Percentiles rank a stretch among this genome's conserved stretches.
Conservation (phyloP, 2,329 filamentous ascomycete genomes). For the Aspergillus sp. region DNA sequence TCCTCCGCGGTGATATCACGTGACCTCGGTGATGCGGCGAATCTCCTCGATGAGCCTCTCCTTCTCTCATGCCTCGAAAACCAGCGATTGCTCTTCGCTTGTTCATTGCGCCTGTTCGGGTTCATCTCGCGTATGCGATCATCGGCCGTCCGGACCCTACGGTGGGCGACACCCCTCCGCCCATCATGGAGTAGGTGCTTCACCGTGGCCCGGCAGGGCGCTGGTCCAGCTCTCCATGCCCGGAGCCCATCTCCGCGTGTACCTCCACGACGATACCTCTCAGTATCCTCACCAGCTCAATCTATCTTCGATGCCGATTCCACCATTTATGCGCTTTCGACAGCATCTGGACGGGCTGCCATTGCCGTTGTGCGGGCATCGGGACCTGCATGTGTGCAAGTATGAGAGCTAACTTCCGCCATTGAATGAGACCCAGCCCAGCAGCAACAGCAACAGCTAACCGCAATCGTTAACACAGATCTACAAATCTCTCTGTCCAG, state of each 20-base stretch:
- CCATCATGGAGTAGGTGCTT: conserved; percentile 24
- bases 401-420: neutral
- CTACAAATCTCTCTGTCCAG: conserved; percentile 64
- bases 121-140: conserved; percentile 35
- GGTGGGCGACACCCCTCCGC: conserved; percentile 29
- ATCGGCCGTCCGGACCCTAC: conserved; percentile 21
- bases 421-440: too few species aligned
- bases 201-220: conserved; percentile 11
- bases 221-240: conserved; percentile 16
- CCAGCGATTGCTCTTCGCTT: neutral
- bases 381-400: conserved; percentile 69
- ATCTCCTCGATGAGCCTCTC: neutral
- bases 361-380: conserved; percentile 90
- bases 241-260: conserved; percentile 5
- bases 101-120: neutral
- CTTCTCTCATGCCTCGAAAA: neutral
- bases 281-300: conserved; percentile 13
- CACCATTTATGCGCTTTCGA: conserved; percentile 92
- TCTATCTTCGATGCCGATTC: conserved; percentile 34
- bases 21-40: neutral
- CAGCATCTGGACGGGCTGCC: conserved; percentile 78
- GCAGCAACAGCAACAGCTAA: neutral
- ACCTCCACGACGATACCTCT: conserved; percentile 26
- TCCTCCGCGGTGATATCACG: neutral
- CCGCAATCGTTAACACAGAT: conserved; percentile 52